Evolutionary conservation across 345 rosid genomes (phyloP).

Genomic region (Rubroshorea leprosula): DNA sequence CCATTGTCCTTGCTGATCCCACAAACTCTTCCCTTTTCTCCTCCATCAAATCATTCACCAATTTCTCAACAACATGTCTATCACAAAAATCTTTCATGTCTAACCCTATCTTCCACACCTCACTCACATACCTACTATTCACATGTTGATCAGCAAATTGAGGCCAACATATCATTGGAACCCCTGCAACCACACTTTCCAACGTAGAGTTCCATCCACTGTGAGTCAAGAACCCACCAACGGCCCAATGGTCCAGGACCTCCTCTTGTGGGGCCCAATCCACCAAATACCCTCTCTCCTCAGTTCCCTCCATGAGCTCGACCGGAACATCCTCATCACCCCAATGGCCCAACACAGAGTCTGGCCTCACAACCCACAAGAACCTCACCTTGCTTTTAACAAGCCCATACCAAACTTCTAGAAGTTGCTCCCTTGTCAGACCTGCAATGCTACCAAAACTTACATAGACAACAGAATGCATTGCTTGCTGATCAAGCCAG

Average conservation of each 20-base stretch:
- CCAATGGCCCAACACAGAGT: slow-evolving; percentile 12
- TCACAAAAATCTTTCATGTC: slow-evolving; percentile 64
- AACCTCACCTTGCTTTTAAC: slow-evolving; percentile 31
- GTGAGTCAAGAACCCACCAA: slow-evolving; percentile 62
- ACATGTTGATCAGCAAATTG: slow-evolving; percentile 48
- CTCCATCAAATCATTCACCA: slow-evolving; percentile 55
- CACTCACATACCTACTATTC: slow-evolving; percentile 50
- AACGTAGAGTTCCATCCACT: slow-evolving; percentile 78
- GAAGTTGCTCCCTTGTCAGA: slow-evolving; percentile 24
- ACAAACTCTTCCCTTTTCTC: slow-evolving; percentile 35
- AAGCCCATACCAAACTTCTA: slow-evolving; percentile 47
- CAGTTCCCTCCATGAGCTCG: slow-evolving; percentile 26
- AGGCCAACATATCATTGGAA: slow-evolving; percentile 81
- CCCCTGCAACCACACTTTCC: slow-evolving; percentile 53
- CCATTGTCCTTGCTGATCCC: slow-evolving; percentile 21
- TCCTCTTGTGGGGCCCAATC: slow-evolving; percentile 41
- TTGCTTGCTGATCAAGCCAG: slow-evolving; percentile 41
- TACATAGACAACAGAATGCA: slow-evolving; percentile 37
- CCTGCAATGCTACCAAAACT: slow-evolving; percentile 45
- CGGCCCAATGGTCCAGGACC: slow-evolving; percentile 42
- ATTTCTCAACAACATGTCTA: slow-evolving; percentile 39
- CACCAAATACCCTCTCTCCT: slow-evolving; percentile 34
- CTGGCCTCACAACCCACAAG: slow-evolving; percentile 44
- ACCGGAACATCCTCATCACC: slow-evolving; percentile 12
- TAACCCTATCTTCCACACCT: slow-evolving; percentile 59